Base-by-base conservation (phyloP, 345 rosid species). In the Melaleuca alternifolia region DNA sequence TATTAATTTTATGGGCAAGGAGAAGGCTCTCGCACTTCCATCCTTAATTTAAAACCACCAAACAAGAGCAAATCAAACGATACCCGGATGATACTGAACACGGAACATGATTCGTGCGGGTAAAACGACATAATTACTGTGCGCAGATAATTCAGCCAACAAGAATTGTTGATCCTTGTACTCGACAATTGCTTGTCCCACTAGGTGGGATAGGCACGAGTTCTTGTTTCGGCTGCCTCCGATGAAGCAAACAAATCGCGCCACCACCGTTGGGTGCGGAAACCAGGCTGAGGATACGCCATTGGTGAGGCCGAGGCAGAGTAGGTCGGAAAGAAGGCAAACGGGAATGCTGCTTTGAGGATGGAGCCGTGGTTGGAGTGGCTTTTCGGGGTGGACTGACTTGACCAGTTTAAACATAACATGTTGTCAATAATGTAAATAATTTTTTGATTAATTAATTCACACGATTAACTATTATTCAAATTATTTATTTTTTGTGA, bases 181-280 rank as follows among this genome's bases (percentile, higher is more conserved):
- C 18, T 90, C 90, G 48, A 89, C 90, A 48, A 91, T 85, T 56
- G 89, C 90, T 76, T 84, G 87, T 88, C 92, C 87, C 48, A 83
- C 65, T 87, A 88, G 57, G 83, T 15, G 46, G 89, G 89, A 76
- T 86, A 89, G 54, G 59, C 71, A 65, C 85, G 50, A 54, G 86
- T 82, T 84, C 84, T 84, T 71, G 84, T 37, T 62, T 90, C 87
- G 26, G 85, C 85, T 87, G 88, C 86, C 26, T 52, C 87, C 26
- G 89, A 87, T 53, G 84, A 85, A 24, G 86, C 85, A 1, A 91
- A 37, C 65, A 88, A 84, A 75, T 84, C 44, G 71, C 51, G 88
- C 90, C 90, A 85, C 85, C 88, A 88, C n/a, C 4, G 86, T 51
- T 14, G 33, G 16, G 33, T 5, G 52, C 85, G 85, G 61, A 88